Evolutionary conservation across 2,329 filamentous ascomycete species (phyloP), one percentile per base, ranked within the genome.

Genomic region (Polytolypa hystricis): DNA sequence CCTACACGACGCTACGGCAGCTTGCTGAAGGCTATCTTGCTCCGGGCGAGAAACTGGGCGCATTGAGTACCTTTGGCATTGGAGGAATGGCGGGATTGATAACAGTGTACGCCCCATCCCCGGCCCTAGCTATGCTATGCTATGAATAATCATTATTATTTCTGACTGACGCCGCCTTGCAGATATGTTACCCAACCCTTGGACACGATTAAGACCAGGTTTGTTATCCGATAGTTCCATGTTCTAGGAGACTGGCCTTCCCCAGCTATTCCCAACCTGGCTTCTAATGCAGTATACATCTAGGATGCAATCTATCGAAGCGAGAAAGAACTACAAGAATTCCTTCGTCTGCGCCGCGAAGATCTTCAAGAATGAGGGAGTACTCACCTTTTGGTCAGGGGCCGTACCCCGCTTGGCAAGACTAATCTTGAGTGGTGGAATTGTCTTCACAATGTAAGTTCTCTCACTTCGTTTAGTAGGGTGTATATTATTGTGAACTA

Each of bases 231-330:
- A n/a, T n/a, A n/a, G n/a, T n/a, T n/a, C n/a, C n/a, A n/a, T n/a
- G n/a, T n/a, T n/a, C n/a, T n/a, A n/a, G n/a, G n/a, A n/a, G n/a
- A n/a, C n/a, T n/a, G n/a, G n/a, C n/a, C n/a, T n/a, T n/a, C n/a
- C n/a, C n/a, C n/a, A n/a, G n/a, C n/a, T n/a, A n/a, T n/a, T n/a
- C n/a, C n/a, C 11, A 29, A 23, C 18, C 8, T 17, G 16, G 20
- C 21, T 14, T 20, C 21, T 9, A 17, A 19, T 2, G 28, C 17
- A 27, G n/a, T 33, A 6, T 14, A n/a, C n/a, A 10, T 31, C 34
- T 41, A 71, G 85, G 43, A 98, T 98, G 91, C 91, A 98, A 72
- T 93, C 85, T 47, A 80, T 95, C 42, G 85, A 95, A 59, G 84
- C 89, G 21, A 74, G 73, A 43, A 67, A 64, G 29, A 64, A 80